Conservation (phyloP, 768 basidiomycete species). For the Boletus sp. region DNA sequence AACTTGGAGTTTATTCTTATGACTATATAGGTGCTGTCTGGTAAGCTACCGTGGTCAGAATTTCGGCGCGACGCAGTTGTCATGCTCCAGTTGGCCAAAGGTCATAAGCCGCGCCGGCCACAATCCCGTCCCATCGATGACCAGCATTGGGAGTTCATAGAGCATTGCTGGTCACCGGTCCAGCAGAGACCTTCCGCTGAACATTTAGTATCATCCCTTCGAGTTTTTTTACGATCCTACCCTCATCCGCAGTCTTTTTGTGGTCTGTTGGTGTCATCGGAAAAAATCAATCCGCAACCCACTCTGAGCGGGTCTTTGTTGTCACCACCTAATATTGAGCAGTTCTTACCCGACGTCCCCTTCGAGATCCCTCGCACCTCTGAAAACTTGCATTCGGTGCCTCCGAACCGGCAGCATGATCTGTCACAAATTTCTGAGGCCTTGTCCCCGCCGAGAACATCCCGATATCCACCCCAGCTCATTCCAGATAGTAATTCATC, state of each 20-base stretch:
- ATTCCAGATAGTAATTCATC: neutral
- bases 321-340: neutral
- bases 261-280: neutral
- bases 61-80: conserved; percentile 1
- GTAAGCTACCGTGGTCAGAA: conserved; percentile 4
- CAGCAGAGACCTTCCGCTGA: conserved; percentile 3
- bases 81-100: neutral
- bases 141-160: conserved; percentile 6
- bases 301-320: neutral
- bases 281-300: neutral
- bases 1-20: neutral
- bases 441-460: too few relatives aligned
- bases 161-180: conserved; percentile 3
- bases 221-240: neutral
- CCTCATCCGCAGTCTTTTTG: neutral
- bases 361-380: neutral
- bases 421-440: too few relatives aligned
- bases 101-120: conserved; percentile 4
- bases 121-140: conserved; percentile 6
- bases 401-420: too few relatives aligned
- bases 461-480: too few relatives aligned
- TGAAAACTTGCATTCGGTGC: too few relatives aligned
- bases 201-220: neutral
- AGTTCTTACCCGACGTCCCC: neutral
- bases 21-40: conserved; percentile 2